Conservation (phyloP, 1,284 basidiomycete genomes). For the Tremellales sp. region DNA sequence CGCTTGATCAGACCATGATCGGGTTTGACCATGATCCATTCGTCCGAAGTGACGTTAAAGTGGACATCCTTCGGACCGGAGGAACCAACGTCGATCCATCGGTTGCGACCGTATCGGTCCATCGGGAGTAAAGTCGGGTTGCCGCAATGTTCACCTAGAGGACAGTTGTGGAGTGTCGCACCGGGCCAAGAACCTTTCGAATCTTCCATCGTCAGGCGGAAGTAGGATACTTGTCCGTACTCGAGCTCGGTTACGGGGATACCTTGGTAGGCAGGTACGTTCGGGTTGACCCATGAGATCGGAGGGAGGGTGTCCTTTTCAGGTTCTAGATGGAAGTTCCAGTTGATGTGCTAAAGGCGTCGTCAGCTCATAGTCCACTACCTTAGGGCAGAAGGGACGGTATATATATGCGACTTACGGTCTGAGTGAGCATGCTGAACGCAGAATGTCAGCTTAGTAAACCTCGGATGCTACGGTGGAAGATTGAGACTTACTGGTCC, state of each 20-base stretch:
- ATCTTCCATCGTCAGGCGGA: slow-evolving; percentile 62
- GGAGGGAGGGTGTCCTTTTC: slow-evolving; percentile 17
- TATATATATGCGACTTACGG: not conserved
- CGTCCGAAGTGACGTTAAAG: slow-evolving; percentile 56
- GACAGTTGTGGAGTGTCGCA: slow-evolving; percentile 46
- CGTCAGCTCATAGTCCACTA: no score
- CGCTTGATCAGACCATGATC: slow-evolving; percentile 55
- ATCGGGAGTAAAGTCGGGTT: slow-evolving; percentile 53
- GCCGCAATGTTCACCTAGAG: slow-evolving; percentile 52
- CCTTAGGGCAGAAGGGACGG: no score
- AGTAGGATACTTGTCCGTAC: slow-evolving; percentile 49
- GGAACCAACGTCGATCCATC: slow-evolving; percentile 61
- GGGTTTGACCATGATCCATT: slow-evolving; percentile 57
- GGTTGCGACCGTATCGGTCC: slow-evolving; percentile 58
- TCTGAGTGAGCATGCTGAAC: not conserved
- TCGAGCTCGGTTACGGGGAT: slow-evolving; percentile 30
- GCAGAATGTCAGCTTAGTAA: not conserved
- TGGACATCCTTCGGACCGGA: slow-evolving; percentile 60
- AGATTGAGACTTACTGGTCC: slow-evolving; percentile 22
- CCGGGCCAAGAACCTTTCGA: slow-evolving; percentile 50
- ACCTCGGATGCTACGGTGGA: not conserved
- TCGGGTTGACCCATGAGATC: slow-evolving; percentile 25
- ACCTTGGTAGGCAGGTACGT: slow-evolving; percentile 14
- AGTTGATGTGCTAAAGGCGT: slow-evolving; percentile 22
- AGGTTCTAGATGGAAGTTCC: slow-evolving; percentile 60